These are phyloP conservation scores for Phoenix dactylifera DNA, from an alignment of 176 grass and related monocot genomes.

Conservation along the genomic window DNA sequence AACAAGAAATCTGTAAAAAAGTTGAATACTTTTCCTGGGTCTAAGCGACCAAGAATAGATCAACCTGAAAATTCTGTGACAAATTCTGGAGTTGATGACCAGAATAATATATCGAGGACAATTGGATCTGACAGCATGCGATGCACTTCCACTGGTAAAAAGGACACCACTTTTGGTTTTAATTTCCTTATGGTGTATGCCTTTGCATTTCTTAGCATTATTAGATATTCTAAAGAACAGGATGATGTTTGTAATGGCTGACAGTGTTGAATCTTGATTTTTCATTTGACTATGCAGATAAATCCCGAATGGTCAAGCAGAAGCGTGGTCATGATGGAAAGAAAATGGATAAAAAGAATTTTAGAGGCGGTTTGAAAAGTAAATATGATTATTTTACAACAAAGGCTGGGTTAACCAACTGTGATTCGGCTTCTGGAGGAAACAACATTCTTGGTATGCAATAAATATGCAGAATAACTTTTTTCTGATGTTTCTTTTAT, in stretches of 20 bases:
- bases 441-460: slow-evolving; percentile 65
- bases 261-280: no score
- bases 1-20: slow-evolving; percentile 2
- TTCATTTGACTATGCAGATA: slow-evolving; percentile 34
- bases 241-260: no score
- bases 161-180: background rate
- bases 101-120: slow-evolving; percentile 31
- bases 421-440: slow-evolving; percentile 60
- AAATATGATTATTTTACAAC: slow-evolving; percentile 76
- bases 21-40: background rate
- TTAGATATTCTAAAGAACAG: no score
- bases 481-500: no score
- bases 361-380: slow-evolving; percentile 59
- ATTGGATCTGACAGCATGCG: slow-evolving; percentile 33
- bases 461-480: background rate
- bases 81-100: slow-evolving; percentile 11
- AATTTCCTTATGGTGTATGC: no score
- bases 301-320: slow-evolving; percentile 63
- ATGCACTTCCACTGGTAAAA: slow-evolving; percentile 32
- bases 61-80: slow-evolving; percentile 1
- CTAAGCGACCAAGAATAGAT: slow-evolving; percentile 9
- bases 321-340: slow-evolving; percentile 70
- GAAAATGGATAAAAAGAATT: slow-evolving; percentile 76
- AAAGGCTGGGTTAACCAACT: slow-evolving; percentile 63
- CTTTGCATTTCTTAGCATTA: no score